These are phyloP conservation scores for Ocimum tenuiflorum DNA, from an alignment of 257 asterid genomes.

Conservation along the genomic window DNA sequence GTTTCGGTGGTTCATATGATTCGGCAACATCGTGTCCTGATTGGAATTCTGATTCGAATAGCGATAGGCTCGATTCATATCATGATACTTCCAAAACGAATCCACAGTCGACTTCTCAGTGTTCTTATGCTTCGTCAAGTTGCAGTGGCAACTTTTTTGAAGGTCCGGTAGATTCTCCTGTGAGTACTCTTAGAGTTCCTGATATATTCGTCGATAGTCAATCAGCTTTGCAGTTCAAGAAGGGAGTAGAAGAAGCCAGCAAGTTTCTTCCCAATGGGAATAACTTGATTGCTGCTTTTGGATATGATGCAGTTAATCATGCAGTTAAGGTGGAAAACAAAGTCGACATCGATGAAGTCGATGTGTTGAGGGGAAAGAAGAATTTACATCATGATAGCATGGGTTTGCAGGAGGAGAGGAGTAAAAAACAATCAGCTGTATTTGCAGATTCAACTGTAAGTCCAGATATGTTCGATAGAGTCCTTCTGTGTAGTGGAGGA, in stretches of 20 bases:
- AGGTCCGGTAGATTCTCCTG: slow-evolving; percentile 51
- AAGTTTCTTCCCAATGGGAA: slow-evolving; percentile 48
- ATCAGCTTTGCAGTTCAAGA: slow-evolving; percentile 57
- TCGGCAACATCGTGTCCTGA: slow-evolving; percentile 27
- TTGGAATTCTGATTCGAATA: slow-evolving; percentile 27
- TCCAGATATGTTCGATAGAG: slow-evolving; percentile 58
- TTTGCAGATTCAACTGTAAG: slow-evolving; percentile 53
- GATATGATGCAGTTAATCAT: slow-evolving; percentile 2
- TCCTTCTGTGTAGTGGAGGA: slow-evolving; percentile 67
- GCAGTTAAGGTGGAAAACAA: slow-evolving; percentile 33
- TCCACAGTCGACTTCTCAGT: slow-evolving; percentile 29
- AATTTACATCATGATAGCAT: slow-evolving; percentile 35
- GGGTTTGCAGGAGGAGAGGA: slow-evolving; percentile 39
- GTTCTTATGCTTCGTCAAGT: slow-evolving; percentile 37
- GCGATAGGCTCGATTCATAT: background rate
- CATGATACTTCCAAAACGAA: slow-evolving; percentile 15
- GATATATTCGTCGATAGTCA: slow-evolving; percentile 44
- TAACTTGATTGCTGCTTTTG: slow-evolving; percentile 24
- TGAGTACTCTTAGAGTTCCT: slow-evolving; percentile 38
- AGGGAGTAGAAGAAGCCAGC: slow-evolving; percentile 63
- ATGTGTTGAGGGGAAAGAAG: slow-evolving; percentile 58
- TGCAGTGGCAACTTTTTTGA: slow-evolving; percentile 33
- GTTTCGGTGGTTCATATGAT: slow-evolving; percentile 3
- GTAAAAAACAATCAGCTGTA: slow-evolving; percentile 63
- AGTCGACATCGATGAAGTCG: slow-evolving; percentile 10